phyloP scores from a whole-genome alignment of 805 yeast species.

The Ogataea saltuana region DNA sequence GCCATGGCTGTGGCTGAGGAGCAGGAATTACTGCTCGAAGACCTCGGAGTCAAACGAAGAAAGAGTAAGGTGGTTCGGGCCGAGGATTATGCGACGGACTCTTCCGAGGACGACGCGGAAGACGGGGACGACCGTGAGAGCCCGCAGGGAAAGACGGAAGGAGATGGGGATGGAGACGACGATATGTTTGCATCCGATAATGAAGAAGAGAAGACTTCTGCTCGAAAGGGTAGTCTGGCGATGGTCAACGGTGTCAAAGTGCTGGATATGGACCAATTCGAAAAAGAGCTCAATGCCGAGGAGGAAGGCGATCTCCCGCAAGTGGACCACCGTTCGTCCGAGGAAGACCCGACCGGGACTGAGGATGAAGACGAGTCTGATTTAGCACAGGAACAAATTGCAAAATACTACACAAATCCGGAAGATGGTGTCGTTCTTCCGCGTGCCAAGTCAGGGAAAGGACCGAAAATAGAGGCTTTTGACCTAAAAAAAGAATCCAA shows the following conservation, averaged over 20 bases:
- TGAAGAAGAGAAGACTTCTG: constrained; percentile 10
- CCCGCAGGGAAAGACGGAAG: constrained; percentile 10
- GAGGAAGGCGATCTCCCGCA: constrained; percentile 13
- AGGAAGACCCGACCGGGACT: too few relatives aligned
- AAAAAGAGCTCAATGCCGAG: constrained; percentile 26
- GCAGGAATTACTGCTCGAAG: constrained; percentile 21
- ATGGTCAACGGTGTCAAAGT: constrained; percentile 23
- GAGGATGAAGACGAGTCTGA: constrained; percentile 16
- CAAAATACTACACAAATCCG: constrained; percentile 32
- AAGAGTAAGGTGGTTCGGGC: constrained; percentile 11
- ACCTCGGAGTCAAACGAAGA: constrained; percentile 19
- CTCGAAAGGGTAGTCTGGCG: constrained; percentile 10
- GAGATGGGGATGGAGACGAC: constrained; percentile 36
- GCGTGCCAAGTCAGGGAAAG: constrained; percentile 16
- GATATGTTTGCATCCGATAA: constrained; percentile 45
- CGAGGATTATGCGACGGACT: constrained; percentile 26
- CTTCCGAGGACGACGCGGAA: constrained; percentile 26
- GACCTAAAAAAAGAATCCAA: constrained; percentile 55
- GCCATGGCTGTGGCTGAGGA: too few relatives aligned
- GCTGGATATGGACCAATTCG: constrained; percentile 41
- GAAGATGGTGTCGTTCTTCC: constrained; percentile 14
- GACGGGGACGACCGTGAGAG: neutral
- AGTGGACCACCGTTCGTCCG: constrained; percentile 14
- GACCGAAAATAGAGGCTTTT: constrained; percentile 61
- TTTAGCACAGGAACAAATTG: neutral